Evolutionary conservation across 1,284 basidiomycete species (phyloP).

Genomic region (Heterobasidion parviporum): DNA sequence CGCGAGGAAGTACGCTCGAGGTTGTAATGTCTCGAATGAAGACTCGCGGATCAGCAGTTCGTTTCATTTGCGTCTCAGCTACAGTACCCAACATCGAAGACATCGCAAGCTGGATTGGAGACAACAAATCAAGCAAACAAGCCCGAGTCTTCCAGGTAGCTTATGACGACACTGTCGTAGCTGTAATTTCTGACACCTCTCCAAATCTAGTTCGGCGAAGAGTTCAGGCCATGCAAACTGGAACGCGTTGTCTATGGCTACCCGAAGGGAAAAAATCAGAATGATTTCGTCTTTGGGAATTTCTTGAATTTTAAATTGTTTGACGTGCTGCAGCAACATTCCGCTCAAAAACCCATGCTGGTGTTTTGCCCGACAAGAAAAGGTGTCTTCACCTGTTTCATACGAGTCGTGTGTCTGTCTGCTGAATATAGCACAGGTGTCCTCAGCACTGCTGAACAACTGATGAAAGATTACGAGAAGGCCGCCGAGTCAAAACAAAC

Average conservation of each 20-base stretch:
- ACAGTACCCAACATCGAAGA: slow-evolving; percentile 93
- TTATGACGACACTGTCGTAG: not conserved
- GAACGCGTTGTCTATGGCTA: slow-evolving; percentile 64
- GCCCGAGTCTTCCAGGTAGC: slow-evolving; percentile 70
- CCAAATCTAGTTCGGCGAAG: slow-evolving; percentile 74
- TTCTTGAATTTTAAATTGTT: slow-evolving; percentile 74
- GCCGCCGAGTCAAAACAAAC: slow-evolving; percentile 37
- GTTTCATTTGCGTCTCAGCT: slow-evolving; percentile 87
- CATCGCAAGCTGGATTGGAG: slow-evolving; percentile 85
- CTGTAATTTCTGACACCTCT: not conserved
- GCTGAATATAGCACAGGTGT: slow-evolving; percentile 38
- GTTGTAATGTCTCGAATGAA: slow-evolving; percentile 94
- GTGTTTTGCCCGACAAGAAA: slow-evolving; percentile 85
- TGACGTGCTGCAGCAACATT: slow-evolving; percentile 58
- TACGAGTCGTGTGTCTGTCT: not conserved
- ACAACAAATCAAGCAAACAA: slow-evolving; percentile 30
- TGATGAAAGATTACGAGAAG: slow-evolving; percentile 65
- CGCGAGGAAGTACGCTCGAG: slow-evolving; percentile 85
- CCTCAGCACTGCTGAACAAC: slow-evolving; percentile 61
- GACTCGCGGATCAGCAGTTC: slow-evolving; percentile 54
- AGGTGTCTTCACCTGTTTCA: slow-evolving; percentile 31
- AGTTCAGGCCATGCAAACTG: slow-evolving; percentile 81
- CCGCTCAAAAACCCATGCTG: slow-evolving; percentile 70
- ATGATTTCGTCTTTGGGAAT: slow-evolving; percentile 75
- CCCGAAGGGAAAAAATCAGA: slow-evolving; percentile 48